Base-by-base conservation (phyloP, 2,329 filamentous ascomycete genomes). In the Pestalotiopsis fici region DNA sequence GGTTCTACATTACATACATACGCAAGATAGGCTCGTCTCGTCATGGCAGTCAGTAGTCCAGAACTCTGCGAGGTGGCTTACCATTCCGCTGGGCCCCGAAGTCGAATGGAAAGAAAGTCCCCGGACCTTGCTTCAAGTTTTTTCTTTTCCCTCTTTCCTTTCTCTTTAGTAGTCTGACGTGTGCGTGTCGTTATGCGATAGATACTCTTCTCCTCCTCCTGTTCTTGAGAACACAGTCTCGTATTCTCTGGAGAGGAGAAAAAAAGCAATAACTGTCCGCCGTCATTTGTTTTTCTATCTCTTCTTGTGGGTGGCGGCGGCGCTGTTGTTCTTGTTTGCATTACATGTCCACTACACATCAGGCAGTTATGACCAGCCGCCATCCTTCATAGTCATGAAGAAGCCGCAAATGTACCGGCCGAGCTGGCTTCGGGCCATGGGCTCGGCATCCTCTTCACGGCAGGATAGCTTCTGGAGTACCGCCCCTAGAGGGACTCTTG, bases 341-440 rank as follows among this genome's bases (percentile, higher is more conserved):
- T 50, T 50, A 21, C 43, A 23, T 50, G 18, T 21, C 43, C 18
- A 50, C 43, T 21, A 47, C 21, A 50, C 43, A 21, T 50, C 43
- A 21, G 43, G 54, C 23, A 31, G 27, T 37, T 65, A 65, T 65
- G 63, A 57, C 63, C 50, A 57, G 37, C 25, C 28, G 13, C 63
- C 54, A 28, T 39, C 28, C n/a, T 7, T 27, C 28, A 11, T 43
- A 39, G 18, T 18, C 63, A 59, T 65, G 63, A 65, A 37, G 63
- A 65, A 25, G 63, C 50, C 54, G 28, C 54, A 23, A 47, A 23
- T 28, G 50, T 28, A 28, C 63, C 63, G 50, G 63, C 50, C 54
- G 6, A 59, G 54, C 28, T 28, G 63, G 63, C 12, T 3, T 21
- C 18, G 63, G 63, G 31, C 18, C 35, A 15, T 27, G 13, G 7